Percentiles rank a stretch among this genome's conserved stretches.
These are phyloP conservation scores for Dioscorea zingiberensis DNA, from an alignment of 106 monocot species.

Conservation along the genomic window DNA sequence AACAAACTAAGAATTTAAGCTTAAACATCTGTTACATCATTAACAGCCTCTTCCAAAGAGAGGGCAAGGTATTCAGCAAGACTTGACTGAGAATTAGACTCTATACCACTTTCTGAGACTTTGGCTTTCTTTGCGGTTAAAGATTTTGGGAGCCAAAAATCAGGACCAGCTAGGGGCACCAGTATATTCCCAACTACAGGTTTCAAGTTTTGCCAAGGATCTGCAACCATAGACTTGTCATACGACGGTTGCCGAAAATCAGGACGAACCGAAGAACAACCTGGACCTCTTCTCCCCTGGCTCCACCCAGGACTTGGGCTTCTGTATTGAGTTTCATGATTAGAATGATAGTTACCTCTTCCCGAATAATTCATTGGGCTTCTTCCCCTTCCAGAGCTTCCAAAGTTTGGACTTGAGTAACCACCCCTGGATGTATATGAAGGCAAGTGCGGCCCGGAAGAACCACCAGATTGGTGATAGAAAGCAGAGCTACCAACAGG, in stretches of 20 bases:
- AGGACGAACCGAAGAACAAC: background rate
- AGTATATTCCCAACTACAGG: conserved; percentile 51
- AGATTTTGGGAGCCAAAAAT: conserved; percentile 43
- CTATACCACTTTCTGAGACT: conserved; percentile 9
- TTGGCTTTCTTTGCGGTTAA: conserved; percentile 25
- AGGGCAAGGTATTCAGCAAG: conserved; percentile 42
- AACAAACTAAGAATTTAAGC: background rate
- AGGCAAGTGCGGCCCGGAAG: background rate
- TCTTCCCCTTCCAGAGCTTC: conserved; percentile 13
- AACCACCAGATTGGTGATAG: conserved; percentile 14
- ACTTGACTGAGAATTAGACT: conserved; percentile 14
- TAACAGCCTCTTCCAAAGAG: conserved; percentile 38
- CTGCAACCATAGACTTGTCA: conserved; percentile 31
- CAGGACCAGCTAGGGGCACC: conserved; percentile 12
- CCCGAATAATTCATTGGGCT: background rate
- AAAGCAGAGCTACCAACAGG: background rate
- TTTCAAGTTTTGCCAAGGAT: conserved; percentile 45
- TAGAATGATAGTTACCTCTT: background rate
- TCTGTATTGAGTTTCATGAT: background rate
- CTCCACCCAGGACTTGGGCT: conserved; percentile 11
- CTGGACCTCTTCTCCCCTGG: conserved; percentile 26
- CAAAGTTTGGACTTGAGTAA: conserved; percentile 7
- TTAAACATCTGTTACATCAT: conserved; percentile 3
- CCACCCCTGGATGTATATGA: conserved; percentile 6
- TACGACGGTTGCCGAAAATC: conserved; percentile 8